phyloP scores from a whole-genome alignment of 2,329 filamentous ascomycete species.

The Colletotrichum australisinense region DNA sequence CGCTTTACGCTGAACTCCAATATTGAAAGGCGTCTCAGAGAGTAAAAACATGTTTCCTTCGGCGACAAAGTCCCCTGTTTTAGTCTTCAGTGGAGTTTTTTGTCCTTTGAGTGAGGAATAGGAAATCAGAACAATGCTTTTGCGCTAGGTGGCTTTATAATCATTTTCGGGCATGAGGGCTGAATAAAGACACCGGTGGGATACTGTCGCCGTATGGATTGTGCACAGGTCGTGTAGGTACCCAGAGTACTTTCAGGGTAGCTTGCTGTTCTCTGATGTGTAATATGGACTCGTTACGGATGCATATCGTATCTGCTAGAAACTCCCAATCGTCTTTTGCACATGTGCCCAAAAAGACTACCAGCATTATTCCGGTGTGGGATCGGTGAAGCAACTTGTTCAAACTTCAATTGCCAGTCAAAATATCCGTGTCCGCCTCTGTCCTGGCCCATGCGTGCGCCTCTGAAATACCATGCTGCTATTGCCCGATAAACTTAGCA shows the following conservation, averaged over 20 bases:
- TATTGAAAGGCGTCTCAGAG: not conserved
- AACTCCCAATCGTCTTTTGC: not conserved
- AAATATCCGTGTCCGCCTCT: not conserved
- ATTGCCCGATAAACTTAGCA: not conserved
- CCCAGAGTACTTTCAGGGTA: not conserved
- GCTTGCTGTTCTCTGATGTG: not conserved
- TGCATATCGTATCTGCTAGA: not conserved
- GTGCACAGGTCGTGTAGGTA: not conserved
- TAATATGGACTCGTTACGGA: not conserved
- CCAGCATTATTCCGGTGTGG: no score
- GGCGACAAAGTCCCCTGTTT: not conserved
- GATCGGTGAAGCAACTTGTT: not conserved
- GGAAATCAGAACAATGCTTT: no score
- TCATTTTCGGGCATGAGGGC: no score
- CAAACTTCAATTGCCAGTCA: not conserved
- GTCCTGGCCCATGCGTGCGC: no score
- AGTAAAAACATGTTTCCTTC: not conserved
- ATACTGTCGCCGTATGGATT: no score
- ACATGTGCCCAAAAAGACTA: not conserved
- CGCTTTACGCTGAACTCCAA: not conserved
- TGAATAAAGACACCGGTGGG: not conserved
- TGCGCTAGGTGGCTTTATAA: no score
- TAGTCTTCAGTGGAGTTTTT: no score
- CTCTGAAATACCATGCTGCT: not conserved
- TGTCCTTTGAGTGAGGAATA: not conserved